phyloP scores from a whole-genome alignment of 257 asterid genomes.

The Linderniella brevidens region DNA sequence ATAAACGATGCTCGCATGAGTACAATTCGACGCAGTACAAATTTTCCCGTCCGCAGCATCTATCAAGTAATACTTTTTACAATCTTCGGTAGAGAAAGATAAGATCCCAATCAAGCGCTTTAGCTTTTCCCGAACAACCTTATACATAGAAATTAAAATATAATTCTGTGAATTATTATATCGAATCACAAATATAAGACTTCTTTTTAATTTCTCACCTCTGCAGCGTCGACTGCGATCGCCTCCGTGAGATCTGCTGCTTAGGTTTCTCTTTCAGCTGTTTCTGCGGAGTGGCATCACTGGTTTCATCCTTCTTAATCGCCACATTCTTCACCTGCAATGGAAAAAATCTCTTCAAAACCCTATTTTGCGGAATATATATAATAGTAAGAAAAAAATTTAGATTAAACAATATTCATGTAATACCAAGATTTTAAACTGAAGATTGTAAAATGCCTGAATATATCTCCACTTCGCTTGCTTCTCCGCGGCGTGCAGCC shows the following conservation, averaged over 20 bases:
- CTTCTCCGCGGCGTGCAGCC: conserved; percentile 37
- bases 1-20: too few relatives aligned
- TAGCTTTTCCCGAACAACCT: background rate
- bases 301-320: conserved; percentile 31
- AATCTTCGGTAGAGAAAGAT: conserved; percentile 6
- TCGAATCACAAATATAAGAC: background rate
- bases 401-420: background rate
- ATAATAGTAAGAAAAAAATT: background rate
- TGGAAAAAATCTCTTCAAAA: conserved; percentile 1
- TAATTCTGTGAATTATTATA: background rate
- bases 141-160: background rate
- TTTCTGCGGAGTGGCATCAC: conserved; percentile 3
- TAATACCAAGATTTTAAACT: conserved; percentile 59
- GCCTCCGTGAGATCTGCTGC: conserved; percentile 28
- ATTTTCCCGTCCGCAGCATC: too few relatives aligned
- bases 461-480: conserved; percentile 61
- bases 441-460: conserved; percentile 61
- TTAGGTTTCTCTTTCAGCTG: conserved; percentile 33
- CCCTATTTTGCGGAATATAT: background rate
- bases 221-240: conserved; percentile 1
- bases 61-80: too few relatives aligned
- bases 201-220: background rate
- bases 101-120: conserved; percentile 13
- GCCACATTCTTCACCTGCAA: conserved; percentile 43
- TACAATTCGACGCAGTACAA: too few relatives aligned